A percentile compares a stretch with the other conserved stretches of the same genome.
These are phyloP conservation scores for Sporisorium sorghi DNA, from an alignment of 1,284 basidiomycete genomes.

Conservation along the genomic window DNA sequence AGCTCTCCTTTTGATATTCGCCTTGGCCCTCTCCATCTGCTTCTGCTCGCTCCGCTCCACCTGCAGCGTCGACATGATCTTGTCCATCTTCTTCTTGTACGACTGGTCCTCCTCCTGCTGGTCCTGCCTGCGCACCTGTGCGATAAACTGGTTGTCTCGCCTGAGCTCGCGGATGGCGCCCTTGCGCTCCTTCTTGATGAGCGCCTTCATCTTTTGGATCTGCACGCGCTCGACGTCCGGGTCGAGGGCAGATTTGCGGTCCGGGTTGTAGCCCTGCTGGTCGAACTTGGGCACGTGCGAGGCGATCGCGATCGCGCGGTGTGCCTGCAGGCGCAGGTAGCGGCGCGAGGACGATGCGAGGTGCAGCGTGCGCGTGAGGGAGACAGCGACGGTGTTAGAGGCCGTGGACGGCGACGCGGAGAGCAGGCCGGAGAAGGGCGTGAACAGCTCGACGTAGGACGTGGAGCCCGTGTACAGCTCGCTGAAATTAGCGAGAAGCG, in stretches of 20 bases:
- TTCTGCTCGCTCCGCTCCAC: constrained; percentile 95
- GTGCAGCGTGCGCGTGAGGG: constrained; percentile 74
- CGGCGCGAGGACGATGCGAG: constrained; percentile 79
- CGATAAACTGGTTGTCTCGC: constrained; percentile 94
- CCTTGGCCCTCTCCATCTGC: constrained; percentile 76
- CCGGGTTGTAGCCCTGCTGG: constrained; percentile 79
- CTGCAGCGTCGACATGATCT: constrained; percentile 83
- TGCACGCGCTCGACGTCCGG: constrained; percentile 93
- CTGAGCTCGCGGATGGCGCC: constrained; percentile 95
- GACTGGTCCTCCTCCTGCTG: constrained; percentile 81
- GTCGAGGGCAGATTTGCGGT: constrained; percentile 81
- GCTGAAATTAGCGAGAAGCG: constrained; percentile 52
- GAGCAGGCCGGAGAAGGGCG: constrained; percentile 50
- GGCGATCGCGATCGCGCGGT: constrained; percentile 95
- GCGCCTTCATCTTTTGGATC: constrained; percentile 83
- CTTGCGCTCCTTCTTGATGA: constrained; percentile 96
- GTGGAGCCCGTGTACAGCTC: constrained; percentile 60
- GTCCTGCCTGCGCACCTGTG: constrained; percentile 78
- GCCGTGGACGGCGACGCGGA: constrained; percentile 33
- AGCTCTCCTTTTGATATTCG: constrained; percentile 71
- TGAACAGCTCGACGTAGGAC: constrained; percentile 63
- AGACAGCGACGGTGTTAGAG: constrained; percentile 64
- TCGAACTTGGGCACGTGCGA: constrained; percentile 96
- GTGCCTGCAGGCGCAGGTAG: constrained; percentile 87
- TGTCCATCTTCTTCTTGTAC: constrained; percentile 73